Conservation (phyloP, 352 stramenopile species). For the Pythium diclinum region DNA sequence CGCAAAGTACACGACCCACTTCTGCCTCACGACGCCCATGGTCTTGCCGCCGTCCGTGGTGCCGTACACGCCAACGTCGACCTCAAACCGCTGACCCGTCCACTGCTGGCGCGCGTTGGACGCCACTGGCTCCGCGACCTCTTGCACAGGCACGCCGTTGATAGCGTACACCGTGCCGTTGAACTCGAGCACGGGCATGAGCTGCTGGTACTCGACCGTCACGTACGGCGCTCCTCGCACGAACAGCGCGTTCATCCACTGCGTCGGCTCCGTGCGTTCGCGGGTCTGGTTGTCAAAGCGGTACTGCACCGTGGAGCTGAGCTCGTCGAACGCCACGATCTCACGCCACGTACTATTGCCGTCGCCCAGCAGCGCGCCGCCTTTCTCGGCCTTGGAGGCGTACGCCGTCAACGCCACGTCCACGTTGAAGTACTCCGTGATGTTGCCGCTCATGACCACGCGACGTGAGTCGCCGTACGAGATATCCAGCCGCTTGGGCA, state of each 20-base stretch:
- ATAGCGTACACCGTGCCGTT: conserved; percentile 58
- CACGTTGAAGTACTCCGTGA: conserved; percentile 82
- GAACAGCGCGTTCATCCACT: conserved; percentile 54
- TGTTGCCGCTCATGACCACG: conserved; percentile 46
- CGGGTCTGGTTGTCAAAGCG: conserved; percentile 31
- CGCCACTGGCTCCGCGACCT: conserved; percentile 21
- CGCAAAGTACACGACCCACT: conserved; percentile 77
- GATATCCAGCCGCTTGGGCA: conserved; percentile 68
- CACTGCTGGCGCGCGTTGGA: conserved; percentile 41
- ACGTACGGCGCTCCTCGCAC: conserved; percentile 76
- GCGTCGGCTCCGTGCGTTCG: conserved; percentile 19
- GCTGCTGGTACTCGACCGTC: conserved; percentile 70
- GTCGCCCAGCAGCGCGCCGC: conserved; percentile 44
- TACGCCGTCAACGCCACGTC: conserved; percentile 74
- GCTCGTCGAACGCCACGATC: conserved; percentile 62
- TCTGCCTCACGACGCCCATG: conserved; percentile 32
- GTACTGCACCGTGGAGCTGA: conserved; percentile 70
- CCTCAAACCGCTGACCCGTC: conserved; percentile 59
- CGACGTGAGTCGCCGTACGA: conserved; percentile 82
- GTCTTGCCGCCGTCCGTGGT: conserved; percentile 28
- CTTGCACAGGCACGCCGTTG: conserved; percentile 45
- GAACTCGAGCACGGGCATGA: conserved; percentile 69
- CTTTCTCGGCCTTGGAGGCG: conserved; percentile 7
- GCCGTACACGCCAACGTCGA: conserved; percentile 70
- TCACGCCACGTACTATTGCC: conserved; percentile 63